Base-by-base conservation (phyloP, 352 stramenopile genomes). In the Phytophthora pinifolia region DNA sequence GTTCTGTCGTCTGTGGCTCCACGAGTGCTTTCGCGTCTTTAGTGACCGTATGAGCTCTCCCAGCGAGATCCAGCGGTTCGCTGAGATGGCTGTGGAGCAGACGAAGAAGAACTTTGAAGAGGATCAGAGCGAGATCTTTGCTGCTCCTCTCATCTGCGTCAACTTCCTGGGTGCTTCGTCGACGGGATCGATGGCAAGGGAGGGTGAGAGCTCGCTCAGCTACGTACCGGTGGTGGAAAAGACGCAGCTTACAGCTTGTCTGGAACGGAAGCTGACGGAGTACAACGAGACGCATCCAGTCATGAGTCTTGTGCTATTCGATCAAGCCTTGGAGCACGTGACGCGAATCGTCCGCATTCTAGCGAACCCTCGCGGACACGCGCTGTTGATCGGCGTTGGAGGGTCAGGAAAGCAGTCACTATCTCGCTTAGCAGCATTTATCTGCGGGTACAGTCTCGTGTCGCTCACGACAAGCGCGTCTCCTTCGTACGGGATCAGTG, bases 231-330 rank as follows among this genome's bases (percentile, higher is more conserved):
- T 90, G 1, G 12, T 30, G 4, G 80, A 92, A 22, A 86, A 79
- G 30, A 14, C 53, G 1, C 68, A 86, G 20, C 74, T 94, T 12
- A 79, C 70, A 0, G 18, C 27, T 33, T 76, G 67, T 9, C 54
- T 96, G 17, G 72, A 96, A 38, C 59, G 56, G 4, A 88, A 89
- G 38, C 65, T 97, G 3, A 59, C 62, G 9, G 68, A 83, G 10
- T 98, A 97, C 71, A 98, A 98, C 51, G 91, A 98, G 47, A 82
- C 68, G 4, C 86, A 98, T 59, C 83, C 92, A 0, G 94, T 98
- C 6, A 96, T 98, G 87, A 82, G 93, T 52, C 66, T 98, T 8
- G 89, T 98, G 32, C 57, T 98, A 0, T 98, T 98, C 61, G 88
- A 97, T 13, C 83, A 96, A 58, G 91, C 91, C 2, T 73, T 97